Evolutionary conservation across 805 yeast genomes (phyloP).

Genomic region (Candida succiphila): DNA sequence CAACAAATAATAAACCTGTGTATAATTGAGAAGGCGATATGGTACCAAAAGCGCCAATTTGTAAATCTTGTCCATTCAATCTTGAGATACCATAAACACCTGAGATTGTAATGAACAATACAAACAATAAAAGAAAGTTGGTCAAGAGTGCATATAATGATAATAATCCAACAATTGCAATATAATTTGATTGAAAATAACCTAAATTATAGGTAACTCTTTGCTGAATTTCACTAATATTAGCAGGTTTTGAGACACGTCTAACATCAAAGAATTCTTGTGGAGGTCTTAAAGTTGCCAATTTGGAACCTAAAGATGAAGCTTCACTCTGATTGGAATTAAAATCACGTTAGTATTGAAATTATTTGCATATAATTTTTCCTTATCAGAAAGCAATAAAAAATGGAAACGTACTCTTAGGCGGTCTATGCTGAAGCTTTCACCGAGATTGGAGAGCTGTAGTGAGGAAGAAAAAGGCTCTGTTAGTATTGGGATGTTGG

Average conservation of each 20-base stretch:
- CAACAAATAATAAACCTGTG: conserved; percentile 70
- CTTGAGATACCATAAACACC: conserved; percentile 74
- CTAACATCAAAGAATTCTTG: conserved; percentile 91
- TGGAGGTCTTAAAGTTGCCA: conserved; percentile 74
- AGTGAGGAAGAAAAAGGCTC: conserved; percentile 2
- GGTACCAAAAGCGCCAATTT: conserved; percentile 58
- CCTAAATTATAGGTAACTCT: conserved; percentile 81
- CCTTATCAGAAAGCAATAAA: not conserved
- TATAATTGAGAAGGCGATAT: conserved; percentile 79
- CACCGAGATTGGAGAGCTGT: conserved; percentile 32
- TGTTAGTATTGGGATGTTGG: no score
- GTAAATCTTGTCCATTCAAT: conserved; percentile 77
- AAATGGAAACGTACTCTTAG: conserved; percentile 23
- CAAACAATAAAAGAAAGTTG: conserved; percentile 76
- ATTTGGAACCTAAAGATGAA: conserved; percentile 45
- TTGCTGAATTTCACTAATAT: conserved; percentile 81
- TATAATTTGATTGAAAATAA: conserved; percentile 82
- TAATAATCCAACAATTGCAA: conserved; percentile 58
- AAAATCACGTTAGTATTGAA: not conserved
- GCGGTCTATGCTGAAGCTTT: conserved; percentile 39
- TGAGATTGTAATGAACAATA: conserved; percentile 57
- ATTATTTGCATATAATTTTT: not conserved
- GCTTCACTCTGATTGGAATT: conserved; percentile 31
- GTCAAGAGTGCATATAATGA: conserved; percentile 82
- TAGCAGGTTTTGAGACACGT: conserved; percentile 83